Conservation (phyloP, 805 yeast species). For the Groenewaldozyma salmanticensis region DNA sequence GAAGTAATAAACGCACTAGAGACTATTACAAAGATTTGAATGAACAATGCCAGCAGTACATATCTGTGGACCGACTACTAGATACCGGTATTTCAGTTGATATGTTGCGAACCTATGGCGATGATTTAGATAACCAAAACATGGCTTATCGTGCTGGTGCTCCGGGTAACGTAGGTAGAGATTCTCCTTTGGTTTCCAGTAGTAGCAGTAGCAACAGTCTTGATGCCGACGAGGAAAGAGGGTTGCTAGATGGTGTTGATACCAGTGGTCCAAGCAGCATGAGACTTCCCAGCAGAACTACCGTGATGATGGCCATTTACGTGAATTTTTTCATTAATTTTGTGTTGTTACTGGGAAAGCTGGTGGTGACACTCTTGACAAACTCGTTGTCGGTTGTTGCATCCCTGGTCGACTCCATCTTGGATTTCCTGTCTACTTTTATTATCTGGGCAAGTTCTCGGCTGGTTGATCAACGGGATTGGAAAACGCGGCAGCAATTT, state of each 20-base stretch:
- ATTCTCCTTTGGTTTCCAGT: neutral
- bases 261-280: conserved; percentile 45
- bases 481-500: conserved; percentile 34
- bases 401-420: conserved; percentile 64
- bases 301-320: conserved; percentile 51
- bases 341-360: conserved; percentile 49
- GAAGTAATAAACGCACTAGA: conserved; percentile 26
- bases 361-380: conserved; percentile 51
- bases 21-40: conserved; percentile 51
- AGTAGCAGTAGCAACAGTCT: conserved; percentile 2
- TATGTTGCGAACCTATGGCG: conserved; percentile 54
- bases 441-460: conserved; percentile 56
- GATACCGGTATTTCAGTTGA: conserved; percentile 62
- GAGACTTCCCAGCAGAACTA: conserved; percentile 34
- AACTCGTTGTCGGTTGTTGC: conserved; percentile 69
- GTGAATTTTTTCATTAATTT: conserved; percentile 52
- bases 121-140: conserved; percentile 18
- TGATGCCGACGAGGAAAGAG: neutral
- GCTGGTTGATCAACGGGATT: conserved; percentile 32
- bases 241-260: conserved; percentile 46
- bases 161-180: neutral
- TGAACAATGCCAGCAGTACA: conserved; percentile 44
- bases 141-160: neutral
- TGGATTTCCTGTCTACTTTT: conserved; percentile 65
- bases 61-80: conserved; percentile 52